Percentiles rank a stretch among this genome's conserved stretches.
phyloP scores from a whole-genome alignment of 2,329 filamentous ascomycete species.

The Ceratocystis cubensis region DNA sequence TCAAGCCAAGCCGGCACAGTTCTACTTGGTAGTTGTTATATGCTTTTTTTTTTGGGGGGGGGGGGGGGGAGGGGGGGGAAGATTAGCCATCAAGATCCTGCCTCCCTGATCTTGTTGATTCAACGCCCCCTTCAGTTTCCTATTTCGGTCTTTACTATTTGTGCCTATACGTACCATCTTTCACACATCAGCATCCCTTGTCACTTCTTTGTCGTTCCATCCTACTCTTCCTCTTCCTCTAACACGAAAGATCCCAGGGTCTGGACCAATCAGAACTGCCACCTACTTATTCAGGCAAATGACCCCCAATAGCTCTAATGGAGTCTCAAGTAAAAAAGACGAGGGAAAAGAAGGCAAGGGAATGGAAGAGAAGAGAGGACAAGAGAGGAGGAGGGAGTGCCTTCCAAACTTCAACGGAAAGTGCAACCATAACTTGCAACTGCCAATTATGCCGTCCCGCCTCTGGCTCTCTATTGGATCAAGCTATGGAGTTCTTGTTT shows the following conservation, averaged over 20 bases:
- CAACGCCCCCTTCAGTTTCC: neutral
- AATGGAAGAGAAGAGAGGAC: neutral
- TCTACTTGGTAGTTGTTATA: neutral
- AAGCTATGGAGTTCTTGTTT: neutral
- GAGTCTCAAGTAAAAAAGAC: no score
- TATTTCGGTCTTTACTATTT: neutral
- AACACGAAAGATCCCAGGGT: neutral
- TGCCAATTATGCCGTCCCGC: neutral
- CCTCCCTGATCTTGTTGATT: neutral
- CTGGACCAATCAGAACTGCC: neutral
- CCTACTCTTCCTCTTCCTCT: constrained; percentile 3
- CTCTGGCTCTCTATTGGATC: neutral
- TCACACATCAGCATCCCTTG: neutral
- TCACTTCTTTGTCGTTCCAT: constrained; percentile 4
- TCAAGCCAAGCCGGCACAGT: neutral
- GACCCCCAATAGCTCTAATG: neutral
- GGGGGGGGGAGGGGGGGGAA: no score
- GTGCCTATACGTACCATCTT: neutral
- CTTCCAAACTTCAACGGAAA: neutral
- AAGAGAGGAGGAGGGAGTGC: neutral
- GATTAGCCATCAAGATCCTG: no score
- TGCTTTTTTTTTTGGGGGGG: neutral
- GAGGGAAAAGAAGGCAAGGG: neutral
- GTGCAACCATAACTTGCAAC: neutral
- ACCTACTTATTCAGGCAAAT: neutral